Conservation (phyloP, 2,329 filamentous ascomycete genomes). For the Aspergillus japonicus region DNA sequence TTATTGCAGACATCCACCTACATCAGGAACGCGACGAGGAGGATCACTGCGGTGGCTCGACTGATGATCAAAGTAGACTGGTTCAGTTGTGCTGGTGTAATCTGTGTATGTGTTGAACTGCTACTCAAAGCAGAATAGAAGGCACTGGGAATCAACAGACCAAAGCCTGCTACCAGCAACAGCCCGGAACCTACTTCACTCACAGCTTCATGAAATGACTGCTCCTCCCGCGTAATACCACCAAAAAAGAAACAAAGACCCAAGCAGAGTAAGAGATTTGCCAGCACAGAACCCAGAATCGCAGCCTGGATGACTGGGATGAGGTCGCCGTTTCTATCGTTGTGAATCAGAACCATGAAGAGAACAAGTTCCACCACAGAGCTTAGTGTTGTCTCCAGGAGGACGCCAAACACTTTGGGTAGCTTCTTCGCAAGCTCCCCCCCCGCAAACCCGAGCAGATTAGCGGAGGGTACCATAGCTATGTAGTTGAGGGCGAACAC, state of each 20-base stretch:
- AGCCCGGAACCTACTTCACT: conserved; percentile 77
- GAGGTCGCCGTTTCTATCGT: conserved; percentile 46
- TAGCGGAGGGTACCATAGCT: conserved; percentile 74
- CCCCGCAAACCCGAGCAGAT: conserved; percentile 72
- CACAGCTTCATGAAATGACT: conserved; percentile 71
- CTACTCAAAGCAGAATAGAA: conserved; percentile 47
- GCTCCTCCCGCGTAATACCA: conserved; percentile 64
- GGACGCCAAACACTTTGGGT: conserved; percentile 61
- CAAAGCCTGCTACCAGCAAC: conserved; percentile 71
- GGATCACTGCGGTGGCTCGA: conserved; percentile 67
- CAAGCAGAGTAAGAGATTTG: conserved; percentile 76
- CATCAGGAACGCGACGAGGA: conserved; percentile 66
- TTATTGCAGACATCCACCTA: conserved; percentile 37
- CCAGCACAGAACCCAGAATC: conserved; percentile 78
- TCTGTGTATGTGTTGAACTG: conserved; percentile 42
- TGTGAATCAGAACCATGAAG: conserved; percentile 71
- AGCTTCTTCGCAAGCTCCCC: conserved; percentile 72
- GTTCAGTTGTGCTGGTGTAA: conserved; percentile 45
- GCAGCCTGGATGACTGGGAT: conserved; percentile 77
- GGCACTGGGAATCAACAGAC: conserved; percentile 44
- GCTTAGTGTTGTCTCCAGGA: conserved; percentile 59
- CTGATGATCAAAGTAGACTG: conserved; percentile 64
- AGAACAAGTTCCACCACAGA: conserved; percentile 79
- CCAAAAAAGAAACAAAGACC: conserved; percentile 78
- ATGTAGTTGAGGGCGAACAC: conserved; percentile 72